Conservation (phyloP, 345 rosid genomes). For the Raphanus raphanistrum region DNA sequence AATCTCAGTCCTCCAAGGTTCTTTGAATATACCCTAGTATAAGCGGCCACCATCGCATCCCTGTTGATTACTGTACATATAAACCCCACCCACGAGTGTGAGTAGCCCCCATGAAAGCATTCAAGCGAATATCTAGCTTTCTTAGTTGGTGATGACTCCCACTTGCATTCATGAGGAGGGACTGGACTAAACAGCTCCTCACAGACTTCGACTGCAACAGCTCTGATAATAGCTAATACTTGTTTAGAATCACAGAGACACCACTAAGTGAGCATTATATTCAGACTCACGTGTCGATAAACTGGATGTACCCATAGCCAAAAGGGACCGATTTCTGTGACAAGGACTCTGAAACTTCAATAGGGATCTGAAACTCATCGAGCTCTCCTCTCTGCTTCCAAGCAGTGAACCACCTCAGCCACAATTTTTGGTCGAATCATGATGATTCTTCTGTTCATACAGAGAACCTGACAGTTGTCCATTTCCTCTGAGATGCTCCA, state of each 20-base stretch:
- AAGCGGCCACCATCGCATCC: constrained; percentile 97
- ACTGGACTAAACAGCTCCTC: constrained; percentile 83
- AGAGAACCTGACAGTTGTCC: constrained; percentile 90
- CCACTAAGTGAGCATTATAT: background rate
- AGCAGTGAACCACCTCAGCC: constrained; percentile 90
- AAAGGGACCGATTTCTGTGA: constrained; percentile 77
- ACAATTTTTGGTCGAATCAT: constrained; percentile 94
- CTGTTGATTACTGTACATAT: constrained; percentile 96
- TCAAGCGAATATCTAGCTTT: constrained; percentile 77
- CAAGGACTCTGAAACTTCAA: constrained; percentile 63
- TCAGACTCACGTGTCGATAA: constrained; percentile 73
- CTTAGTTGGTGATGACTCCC: constrained; percentile 93
- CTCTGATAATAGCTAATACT: constrained; percentile 44
- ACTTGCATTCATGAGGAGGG: constrained; percentile 98
- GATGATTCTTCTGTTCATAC: constrained; percentile 73
- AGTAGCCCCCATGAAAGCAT: constrained; percentile 77
- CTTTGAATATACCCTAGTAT: constrained; percentile 64
- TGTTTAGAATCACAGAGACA: constrained; percentile 6
- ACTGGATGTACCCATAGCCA: constrained; percentile 86
- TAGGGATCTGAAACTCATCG: constrained; percentile 74
- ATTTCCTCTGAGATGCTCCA: too few species aligned
- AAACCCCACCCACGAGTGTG: constrained; percentile 89
- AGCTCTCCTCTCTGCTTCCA: constrained; percentile 80
- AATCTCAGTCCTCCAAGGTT: background rate
- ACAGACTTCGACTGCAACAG: constrained; percentile 94